Conservation (phyloP, 805 yeast species). For the Yarrowia osloensis region DNA sequence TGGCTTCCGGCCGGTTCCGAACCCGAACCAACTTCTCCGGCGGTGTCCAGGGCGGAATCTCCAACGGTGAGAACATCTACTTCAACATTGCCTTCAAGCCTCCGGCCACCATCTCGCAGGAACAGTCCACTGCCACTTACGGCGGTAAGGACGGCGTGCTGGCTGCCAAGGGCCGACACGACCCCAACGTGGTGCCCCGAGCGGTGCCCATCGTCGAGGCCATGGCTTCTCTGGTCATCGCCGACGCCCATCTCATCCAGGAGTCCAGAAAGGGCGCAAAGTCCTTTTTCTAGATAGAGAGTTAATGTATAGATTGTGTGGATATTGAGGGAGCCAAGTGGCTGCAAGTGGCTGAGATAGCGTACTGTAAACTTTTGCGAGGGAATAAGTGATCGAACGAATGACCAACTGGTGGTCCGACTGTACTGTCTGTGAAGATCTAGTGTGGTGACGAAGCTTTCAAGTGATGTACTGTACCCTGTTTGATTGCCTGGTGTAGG, state of each 20-base stretch:
- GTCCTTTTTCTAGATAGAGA: neutral
- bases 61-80: conserved; percentile 93
- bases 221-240: conserved; percentile 93
- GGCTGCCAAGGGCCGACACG: conserved; percentile 97
- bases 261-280: conserved; percentile 57
- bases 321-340: no score
- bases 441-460: no score
- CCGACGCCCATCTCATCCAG: conserved; percentile 83
- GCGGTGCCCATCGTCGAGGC: conserved; percentile 98
- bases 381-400: no score
- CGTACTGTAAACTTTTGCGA: no score
- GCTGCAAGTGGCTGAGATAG: no score
- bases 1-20: conserved; percentile 63
- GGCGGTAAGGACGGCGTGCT: conserved; percentile 85
- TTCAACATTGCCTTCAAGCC: conserved; percentile 97
- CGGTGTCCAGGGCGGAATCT: conserved; percentile 97
- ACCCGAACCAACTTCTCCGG: conserved; percentile 92
- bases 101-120: conserved; percentile 95
- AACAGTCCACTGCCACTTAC: conserved; percentile 84
- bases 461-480: no score
- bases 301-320: no score
- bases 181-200: conserved; percentile 97
- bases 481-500: no score
- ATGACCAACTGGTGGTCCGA: no score
- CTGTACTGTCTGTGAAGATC: no score